Evolutionary conservation across 345 rosid genomes (phyloP), one percentile per base, ranked within the genome.

Genomic region (Dimocarpus longan): DNA sequence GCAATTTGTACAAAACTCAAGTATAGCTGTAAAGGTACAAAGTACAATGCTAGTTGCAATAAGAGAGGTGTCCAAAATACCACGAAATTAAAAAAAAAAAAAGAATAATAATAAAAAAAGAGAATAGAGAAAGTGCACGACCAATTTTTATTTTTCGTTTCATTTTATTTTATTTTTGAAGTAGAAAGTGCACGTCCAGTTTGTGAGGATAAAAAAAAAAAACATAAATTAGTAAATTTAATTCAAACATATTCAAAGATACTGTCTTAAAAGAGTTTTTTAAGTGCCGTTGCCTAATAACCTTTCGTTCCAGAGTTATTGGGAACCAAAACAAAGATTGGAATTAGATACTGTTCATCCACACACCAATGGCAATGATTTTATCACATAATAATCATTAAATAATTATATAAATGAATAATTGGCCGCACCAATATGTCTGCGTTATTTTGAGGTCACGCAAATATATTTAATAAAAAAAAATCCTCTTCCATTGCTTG

Each of bases 261-360:
- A 44, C 40, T 73, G 21, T 64, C 74, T n/a, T 44, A 21, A 68
- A 75, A 81, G 54, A 63, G 74, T 66, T 46, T 60, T 57, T 57
- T 5, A 59, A 48, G 62, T 68, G 42, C 68, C 65, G 46, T 73
- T 63, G 13, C 54, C 44, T 78, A 57, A 64, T 71, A 73, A 78
- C 80, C 82, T 71, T 71, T 82, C 75, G 44, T 79, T 83, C 91
- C 88, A 71, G 83, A 57, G 76, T 80, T 75, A 80, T 48, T 40
- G 81, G 84, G 87, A 73, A 57, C 75, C 65, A 75, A 73, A 57
- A 72, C 69, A 75, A 32, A 64, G 76, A 39, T 12, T n/a, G 76
- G 83, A 81, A 80, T 64, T 77, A 68, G 85, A 85, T 82, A 26
- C 83, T 75, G 10, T 1, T 59, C 52, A 60, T 77, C 80, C 80